A percentile compares a stretch with the other conserved stretches of the same genome.
Conservation (phyloP, 164 flowering plant genomes). For the Macadamia integrifolia region DNA sequence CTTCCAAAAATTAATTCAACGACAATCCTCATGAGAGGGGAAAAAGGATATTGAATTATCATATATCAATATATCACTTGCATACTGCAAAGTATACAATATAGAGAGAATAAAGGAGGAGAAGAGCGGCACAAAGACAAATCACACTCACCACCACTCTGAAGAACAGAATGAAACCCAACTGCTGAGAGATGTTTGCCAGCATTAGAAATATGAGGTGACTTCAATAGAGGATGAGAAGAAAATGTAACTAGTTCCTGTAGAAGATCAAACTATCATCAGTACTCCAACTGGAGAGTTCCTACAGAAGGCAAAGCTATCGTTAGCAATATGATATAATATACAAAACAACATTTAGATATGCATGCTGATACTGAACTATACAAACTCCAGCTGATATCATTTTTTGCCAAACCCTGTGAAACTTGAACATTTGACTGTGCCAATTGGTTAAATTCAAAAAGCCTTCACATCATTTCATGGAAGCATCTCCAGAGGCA, state of each 20-base stretch:
- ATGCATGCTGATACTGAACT: not conserved
- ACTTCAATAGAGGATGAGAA: conserved; percentile 52
- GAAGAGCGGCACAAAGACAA: not conserved
- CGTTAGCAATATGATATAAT: not conserved
- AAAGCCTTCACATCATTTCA: too few relatives aligned
- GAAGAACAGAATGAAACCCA: conserved; percentile 81
- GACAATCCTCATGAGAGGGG: not conserved
- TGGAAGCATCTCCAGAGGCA: too few relatives aligned
- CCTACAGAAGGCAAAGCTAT: not conserved
- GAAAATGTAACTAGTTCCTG: conserved; percentile 90
- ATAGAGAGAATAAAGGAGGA: not conserved
- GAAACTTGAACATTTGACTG: too few relatives aligned
- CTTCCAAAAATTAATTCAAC: too few relatives aligned
- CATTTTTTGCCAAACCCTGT: not conserved
- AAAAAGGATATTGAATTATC: too few relatives aligned
- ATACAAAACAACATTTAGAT: not conserved
- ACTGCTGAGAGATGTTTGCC: conserved; percentile 82
- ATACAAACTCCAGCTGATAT: not conserved
- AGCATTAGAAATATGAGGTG: conserved; percentile 70
- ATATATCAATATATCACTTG: not conserved
- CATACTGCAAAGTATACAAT: not conserved
- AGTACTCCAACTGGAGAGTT: not conserved
- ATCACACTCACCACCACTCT: conserved; percentile 46
- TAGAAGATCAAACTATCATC: conserved; percentile 3
- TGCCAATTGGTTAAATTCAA: too few relatives aligned